These are phyloP conservation scores for Daldinia concentrica DNA, from an alignment of 495 filamentous ascomycete genomes.

Conservation along the genomic window DNA sequence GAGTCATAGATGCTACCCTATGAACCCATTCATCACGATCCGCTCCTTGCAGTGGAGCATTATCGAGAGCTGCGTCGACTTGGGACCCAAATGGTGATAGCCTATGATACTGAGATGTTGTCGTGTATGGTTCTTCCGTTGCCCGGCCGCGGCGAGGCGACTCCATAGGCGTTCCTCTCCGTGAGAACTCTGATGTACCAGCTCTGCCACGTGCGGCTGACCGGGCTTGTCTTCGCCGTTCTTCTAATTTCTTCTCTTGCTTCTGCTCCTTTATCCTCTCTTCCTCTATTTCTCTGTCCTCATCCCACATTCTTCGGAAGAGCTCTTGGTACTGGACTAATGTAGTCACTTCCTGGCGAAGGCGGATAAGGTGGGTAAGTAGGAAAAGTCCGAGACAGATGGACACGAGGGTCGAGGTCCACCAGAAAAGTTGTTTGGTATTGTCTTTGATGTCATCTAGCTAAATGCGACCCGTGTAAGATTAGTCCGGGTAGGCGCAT, in stretches of 20 bases:
- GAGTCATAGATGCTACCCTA: constrained; percentile 13
- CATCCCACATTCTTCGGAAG: constrained; percentile 35
- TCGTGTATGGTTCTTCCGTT: neutral
- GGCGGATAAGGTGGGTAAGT: constrained; percentile 15
- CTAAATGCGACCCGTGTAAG: constrained; percentile 11
- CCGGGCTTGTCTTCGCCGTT: constrained; percentile 1
- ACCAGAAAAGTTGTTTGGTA: constrained; percentile 32
- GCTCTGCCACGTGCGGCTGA: neutral
- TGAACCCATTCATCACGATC: constrained; percentile 21
- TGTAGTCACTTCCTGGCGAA: constrained; percentile 21
- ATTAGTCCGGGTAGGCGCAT: neutral
- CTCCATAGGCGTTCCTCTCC: neutral
- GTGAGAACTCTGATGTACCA: neutral
- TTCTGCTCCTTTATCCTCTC: constrained; percentile 10
- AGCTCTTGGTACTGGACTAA: constrained; percentile 30
- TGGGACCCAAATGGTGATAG: constrained; percentile 11
- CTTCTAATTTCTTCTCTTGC: constrained; percentile 3
- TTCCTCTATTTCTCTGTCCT: constrained; percentile 23
- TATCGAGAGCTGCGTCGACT: constrained; percentile 7
- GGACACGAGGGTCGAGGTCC: constrained; percentile 25
- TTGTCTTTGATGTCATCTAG: constrained; percentile 32
- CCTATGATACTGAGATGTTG: neutral
- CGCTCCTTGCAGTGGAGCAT: neutral
- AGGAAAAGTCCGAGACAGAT: constrained; percentile 38
- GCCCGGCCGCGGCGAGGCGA: neutral